Evolutionary conservation across 2,329 filamentous ascomycete species (phyloP), one percentile per base, ranked within the genome.

Genomic region (Clonostachys chloroleuca): DNA sequence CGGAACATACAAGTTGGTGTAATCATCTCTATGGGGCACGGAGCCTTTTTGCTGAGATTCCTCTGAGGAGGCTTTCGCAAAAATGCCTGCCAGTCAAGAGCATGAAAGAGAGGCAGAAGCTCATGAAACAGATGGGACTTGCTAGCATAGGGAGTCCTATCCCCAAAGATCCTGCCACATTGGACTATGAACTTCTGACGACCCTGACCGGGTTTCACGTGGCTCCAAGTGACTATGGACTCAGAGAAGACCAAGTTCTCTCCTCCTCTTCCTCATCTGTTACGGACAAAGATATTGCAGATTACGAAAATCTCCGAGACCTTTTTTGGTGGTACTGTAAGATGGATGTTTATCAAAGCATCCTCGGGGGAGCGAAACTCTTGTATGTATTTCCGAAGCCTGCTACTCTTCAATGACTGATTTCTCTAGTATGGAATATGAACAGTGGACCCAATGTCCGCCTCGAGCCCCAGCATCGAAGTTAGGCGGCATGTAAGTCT

Each of bases 261-360:
- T 78, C 77, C 2, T 8, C 10, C 14, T n/a, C 14, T 18, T 18
- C 14, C 1, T 4, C 36, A n/a, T 4, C 14, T n/a, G 17, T 18
- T 6, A 39, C 36, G 17, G 70, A 77, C 35, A 75, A 70, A 51
- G 92, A 97, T 51, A 77, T 95, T 43, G 84, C 89, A 51, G 84
- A 80, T 39, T 95, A 88, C 58, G 87, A 94, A 58, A 85, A 87
- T 14, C 75, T 94, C 37, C 83, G 87, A 53, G 94, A 97, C 66
- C 69, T 97, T 6, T 95, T 87, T 61, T 99, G 92, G 92, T 96
- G 91, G 88, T 96, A 92, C 62, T 86, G 81, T 57, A 95, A 96
- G 65, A 94, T 96, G 73, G 94, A 97, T 63, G 83, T 88, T 9
- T 95, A 92, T 56, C 92, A 96, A 63, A 91, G 89, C 61, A 81